A percentile compares a stretch with the other conserved stretches of the same genome.
phyloP scores from a whole-genome alignment of 2,329 filamentous ascomycete genomes.

The Penicillium nordicum region DNA sequence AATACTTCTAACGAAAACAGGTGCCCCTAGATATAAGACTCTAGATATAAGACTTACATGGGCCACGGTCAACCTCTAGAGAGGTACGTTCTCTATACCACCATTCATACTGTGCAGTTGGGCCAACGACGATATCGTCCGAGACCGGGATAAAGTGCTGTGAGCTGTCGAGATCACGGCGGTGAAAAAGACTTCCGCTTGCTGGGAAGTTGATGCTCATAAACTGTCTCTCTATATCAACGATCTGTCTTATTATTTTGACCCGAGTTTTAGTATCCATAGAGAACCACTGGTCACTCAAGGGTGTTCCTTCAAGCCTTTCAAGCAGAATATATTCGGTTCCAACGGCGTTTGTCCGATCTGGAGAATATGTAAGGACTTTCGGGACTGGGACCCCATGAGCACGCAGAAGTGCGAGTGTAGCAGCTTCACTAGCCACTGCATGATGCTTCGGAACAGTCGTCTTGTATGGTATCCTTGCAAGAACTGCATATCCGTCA shows the following conservation, averaged over 20 bases:
- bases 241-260: constrained; percentile 25
- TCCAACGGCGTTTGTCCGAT: constrained; percentile 34
- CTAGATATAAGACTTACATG: constrained; percentile 15
- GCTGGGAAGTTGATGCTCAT: constrained; percentile 25
- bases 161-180: constrained; percentile 13
- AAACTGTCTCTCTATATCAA: constrained; percentile 21
- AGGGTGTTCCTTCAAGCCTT: constrained; percentile 28
- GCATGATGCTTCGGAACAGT: constrained; percentile 31
- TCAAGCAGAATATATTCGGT: constrained; percentile 42
- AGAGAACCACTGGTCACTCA: constrained; percentile 35
- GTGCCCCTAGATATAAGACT: background rate
- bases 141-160: constrained; percentile 8
- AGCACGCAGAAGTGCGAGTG: constrained; percentile 32
- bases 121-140: constrained; percentile 22
- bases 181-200: constrained; percentile 30
- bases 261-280: constrained; percentile 22
- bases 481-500: constrained; percentile 31
- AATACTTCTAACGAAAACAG: constrained; percentile 1
- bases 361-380: constrained; percentile 35
- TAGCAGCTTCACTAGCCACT: constrained; percentile 40
- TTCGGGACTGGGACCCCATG: constrained; percentile 38
- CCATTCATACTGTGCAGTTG: constrained; percentile 22
- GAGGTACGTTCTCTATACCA: constrained; percentile 24
- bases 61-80: constrained; percentile 23
- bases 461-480: constrained; percentile 32